Percentiles rank a stretch among this genome's conserved stretches.
These are phyloP conservation scores for Platanus orientalis DNA, from an alignment of 164 flowering plant genomes.

Conservation along the genomic window DNA sequence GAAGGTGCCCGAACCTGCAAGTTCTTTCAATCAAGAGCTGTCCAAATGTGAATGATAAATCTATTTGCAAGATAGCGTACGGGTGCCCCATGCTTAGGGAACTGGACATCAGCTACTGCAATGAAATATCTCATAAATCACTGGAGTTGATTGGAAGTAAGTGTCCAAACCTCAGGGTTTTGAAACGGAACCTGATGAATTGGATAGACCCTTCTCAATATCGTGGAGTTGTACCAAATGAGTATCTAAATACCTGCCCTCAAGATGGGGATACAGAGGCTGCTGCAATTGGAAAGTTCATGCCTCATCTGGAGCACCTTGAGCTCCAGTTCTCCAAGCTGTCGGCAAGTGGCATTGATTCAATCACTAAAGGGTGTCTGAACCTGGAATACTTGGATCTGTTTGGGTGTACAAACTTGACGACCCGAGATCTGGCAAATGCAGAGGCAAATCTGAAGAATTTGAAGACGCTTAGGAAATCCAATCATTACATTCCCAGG, in stretches of 20 bases:
- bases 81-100: slow-evolving; percentile 55
- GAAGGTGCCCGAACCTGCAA: slow-evolving; percentile 70
- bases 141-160: slow-evolving; percentile 52
- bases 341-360: slow-evolving; percentile 52
- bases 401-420: slow-evolving; percentile 75
- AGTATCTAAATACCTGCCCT: slow-evolving; percentile 70
- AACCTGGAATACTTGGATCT: slow-evolving; percentile 64
- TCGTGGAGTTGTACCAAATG: slow-evolving; percentile 56
- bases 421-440: slow-evolving; percentile 55
- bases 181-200: slow-evolving; percentile 70
- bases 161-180: slow-evolving; percentile 52
- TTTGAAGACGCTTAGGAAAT: slow-evolving; percentile 56
- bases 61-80: slow-evolving; percentile 48
- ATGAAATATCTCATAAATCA: slow-evolving; percentile 70
- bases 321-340: slow-evolving; percentile 75
- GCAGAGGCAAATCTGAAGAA: slow-evolving; percentile 47
- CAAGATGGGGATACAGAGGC: slow-evolving; percentile 82
- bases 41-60: slow-evolving; percentile 60
- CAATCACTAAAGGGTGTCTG: slow-evolving; percentile 53
- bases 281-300: slow-evolving; percentile 49
- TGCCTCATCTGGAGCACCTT: slow-evolving; percentile 65
- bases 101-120: slow-evolving; percentile 79
- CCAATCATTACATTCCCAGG: slow-evolving; percentile 72
- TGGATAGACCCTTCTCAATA: slow-evolving; percentile 81
- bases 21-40: slow-evolving; percentile 74